These are phyloP conservation scores for Leishmania lainsoni DNA, from an alignment of 208 protist genomes.

Conservation along the genomic window DNA sequence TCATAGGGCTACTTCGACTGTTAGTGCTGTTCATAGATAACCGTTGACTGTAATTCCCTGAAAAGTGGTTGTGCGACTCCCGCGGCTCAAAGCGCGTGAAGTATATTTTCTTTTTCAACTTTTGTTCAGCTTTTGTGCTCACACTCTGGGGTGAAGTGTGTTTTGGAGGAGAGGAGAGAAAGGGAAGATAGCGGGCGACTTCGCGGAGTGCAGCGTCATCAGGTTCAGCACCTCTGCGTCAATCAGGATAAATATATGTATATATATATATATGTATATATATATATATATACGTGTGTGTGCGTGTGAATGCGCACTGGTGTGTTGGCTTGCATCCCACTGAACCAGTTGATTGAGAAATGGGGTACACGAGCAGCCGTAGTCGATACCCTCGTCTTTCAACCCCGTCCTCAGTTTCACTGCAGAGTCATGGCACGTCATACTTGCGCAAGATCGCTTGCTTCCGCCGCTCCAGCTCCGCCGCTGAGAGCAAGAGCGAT, in stretches of 20 bases:
- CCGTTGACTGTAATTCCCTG: not conserved
- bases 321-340: not conserved
- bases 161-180: not conserved
- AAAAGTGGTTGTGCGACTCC: not conserved
- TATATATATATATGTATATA: not conserved
- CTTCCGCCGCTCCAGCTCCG: slow-evolving; percentile 90
- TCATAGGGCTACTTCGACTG: no score
- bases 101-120: not conserved
- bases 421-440: slow-evolving; percentile 3
- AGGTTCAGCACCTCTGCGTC: not conserved
- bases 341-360: not conserved
- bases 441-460: slow-evolving; percentile 92
- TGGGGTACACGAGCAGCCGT: not conserved
- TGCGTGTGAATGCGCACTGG: not conserved
- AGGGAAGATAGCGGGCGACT: not conserved
- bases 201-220: not conserved
- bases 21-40: not conserved
- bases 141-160: not conserved
- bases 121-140: not conserved
- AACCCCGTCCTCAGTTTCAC: not conserved
- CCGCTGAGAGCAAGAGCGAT: slow-evolving; percentile 47
- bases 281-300: not conserved
- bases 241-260: not conserved
- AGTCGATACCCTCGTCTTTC: not conserved
- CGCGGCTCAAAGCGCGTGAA: not conserved